Conservation (phyloP, 495 filamentous ascomycete species). For the Glonium stellatum region DNA sequence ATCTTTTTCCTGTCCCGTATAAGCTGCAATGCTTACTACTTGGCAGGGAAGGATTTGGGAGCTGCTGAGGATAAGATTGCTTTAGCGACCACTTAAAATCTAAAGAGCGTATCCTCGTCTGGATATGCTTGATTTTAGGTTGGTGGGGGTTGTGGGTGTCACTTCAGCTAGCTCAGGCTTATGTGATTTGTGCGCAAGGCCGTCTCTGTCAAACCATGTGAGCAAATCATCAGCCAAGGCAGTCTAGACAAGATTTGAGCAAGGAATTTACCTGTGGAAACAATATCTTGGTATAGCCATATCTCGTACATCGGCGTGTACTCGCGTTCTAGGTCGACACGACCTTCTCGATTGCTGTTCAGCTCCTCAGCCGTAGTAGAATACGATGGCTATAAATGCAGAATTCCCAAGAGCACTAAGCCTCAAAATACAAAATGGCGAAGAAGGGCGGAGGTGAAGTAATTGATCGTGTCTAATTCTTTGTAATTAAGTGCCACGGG, state of each 20-base stretch:
- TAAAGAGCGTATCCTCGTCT: not conserved
- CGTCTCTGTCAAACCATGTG: not conserved
- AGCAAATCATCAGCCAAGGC: not conserved
- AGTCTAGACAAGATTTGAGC: not conserved
- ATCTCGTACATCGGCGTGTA: not conserved
- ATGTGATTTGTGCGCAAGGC: not conserved
- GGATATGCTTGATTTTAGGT: not conserved
- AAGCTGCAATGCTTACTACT: not conserved
- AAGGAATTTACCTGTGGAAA: no score
- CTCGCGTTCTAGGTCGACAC: not conserved
- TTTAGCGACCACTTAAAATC: not conserved
- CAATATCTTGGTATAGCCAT: not conserved
- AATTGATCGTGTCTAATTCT: not conserved
- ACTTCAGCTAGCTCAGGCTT: conserved; percentile 3
- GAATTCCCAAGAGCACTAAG: not conserved
- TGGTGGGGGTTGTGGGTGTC: conserved; percentile 1
- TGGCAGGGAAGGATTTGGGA: not conserved
- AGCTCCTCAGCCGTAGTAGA: not conserved
- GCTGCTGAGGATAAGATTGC: not conserved
- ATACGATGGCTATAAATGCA: not conserved
- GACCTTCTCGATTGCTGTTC: not conserved
- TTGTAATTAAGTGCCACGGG: not conserved
- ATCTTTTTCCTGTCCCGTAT: not conserved
- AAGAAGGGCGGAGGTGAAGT: not conserved
- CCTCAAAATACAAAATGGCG: not conserved